Conservation (phyloP, 2,329 filamentous ascomycete genomes). For the Sarocladium brachiariae region DNA sequence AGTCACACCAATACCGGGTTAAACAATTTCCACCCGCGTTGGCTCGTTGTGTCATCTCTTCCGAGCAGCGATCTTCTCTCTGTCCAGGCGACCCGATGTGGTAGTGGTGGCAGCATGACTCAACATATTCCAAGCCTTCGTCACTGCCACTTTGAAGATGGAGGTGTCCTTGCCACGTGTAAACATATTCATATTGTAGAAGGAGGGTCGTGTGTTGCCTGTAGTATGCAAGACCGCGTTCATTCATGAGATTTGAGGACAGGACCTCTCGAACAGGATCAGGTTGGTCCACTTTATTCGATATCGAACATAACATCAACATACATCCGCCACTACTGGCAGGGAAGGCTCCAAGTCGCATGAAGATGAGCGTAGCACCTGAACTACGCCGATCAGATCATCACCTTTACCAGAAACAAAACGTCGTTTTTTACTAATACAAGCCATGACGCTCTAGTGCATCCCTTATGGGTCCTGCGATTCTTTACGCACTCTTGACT, state of each 20-base stretch:
- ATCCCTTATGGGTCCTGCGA: neutral
- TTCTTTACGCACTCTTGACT: conserved; percentile 51
- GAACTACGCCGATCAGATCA: neutral
- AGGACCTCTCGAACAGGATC: no score
- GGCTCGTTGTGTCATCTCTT: neutral
- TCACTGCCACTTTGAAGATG: neutral
- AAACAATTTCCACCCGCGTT: neutral
- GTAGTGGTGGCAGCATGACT: conserved; percentile 4
- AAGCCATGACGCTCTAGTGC: conserved; percentile 3
- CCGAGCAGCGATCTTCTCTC: neutral
- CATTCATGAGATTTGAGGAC: no score
- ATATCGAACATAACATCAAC: no score
- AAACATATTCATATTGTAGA: no score
- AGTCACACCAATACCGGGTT: neutral
- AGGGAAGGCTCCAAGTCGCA: no score
- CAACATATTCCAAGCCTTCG: neutral
- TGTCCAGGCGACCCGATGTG: neutral
- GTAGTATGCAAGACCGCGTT: no score
- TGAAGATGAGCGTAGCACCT: neutral
- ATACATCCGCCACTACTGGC: no score
- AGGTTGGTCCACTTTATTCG: no score
- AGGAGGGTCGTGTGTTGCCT: no score
- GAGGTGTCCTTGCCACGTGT: no score
- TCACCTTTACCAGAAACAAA: neutral
- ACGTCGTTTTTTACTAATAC: neutral